Evolutionary conservation across 805 yeast genomes (phyloP).

Genomic region (Pichia cabralensis): DNA sequence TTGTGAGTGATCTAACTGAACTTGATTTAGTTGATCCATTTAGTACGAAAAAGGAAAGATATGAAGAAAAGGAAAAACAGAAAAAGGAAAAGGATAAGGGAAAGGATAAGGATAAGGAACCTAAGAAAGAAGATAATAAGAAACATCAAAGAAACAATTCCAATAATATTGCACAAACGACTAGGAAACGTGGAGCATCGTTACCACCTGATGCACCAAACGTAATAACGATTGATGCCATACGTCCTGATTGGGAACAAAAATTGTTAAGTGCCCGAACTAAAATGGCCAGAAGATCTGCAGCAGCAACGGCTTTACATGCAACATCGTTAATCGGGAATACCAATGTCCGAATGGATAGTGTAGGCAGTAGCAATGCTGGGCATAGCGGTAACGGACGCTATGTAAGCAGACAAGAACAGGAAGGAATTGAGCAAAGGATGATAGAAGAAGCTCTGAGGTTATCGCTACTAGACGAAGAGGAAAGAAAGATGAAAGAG

Average conservation of each 20-base stretch:
- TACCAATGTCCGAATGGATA: neutral
- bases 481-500: slow-evolving; percentile 29
- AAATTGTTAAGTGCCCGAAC: slow-evolving; percentile 63
- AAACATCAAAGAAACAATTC: slow-evolving; percentile 1
- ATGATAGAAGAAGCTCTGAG: slow-evolving; percentile 82
- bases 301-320: slow-evolving; percentile 91
- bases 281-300: slow-evolving; percentile 75
- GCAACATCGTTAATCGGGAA: slow-evolving; percentile 59
- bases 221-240: slow-evolving; percentile 70
- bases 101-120: no score
- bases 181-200: slow-evolving; percentile 37
- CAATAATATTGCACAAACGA: neutral
- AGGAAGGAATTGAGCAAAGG: slow-evolving; percentile 48
- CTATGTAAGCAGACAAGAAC: no score
- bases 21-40: slow-evolving; percentile 6
- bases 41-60: neutral
- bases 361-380: neutral
- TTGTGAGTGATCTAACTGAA: slow-evolving; percentile 1
- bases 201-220: slow-evolving; percentile 57
- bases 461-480: slow-evolving; percentile 62
- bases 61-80: neutral
- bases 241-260: slow-evolving; percentile 89
- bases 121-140: no score
- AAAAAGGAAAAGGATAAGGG: neutral
- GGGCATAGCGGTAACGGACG: no score